Evolutionary conservation across 2,329 filamentous ascomycete species (phyloP), one percentile per base, ranked within the genome.

Genomic region (Triangularia verruculosa): DNA sequence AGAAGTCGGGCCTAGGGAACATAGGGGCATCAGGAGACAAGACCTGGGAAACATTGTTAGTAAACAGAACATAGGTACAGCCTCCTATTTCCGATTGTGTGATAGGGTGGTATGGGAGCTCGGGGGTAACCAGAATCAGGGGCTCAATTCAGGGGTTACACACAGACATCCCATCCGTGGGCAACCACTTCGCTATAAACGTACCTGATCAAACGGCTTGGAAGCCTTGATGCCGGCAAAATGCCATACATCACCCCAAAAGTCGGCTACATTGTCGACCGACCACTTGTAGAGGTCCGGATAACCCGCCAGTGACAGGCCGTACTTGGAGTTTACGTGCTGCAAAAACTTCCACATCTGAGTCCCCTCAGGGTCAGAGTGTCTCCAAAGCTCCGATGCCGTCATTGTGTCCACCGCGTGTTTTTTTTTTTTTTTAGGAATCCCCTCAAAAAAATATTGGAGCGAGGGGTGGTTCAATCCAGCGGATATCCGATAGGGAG

Each of bases 1-100:
- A 98, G 81, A 97, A 98, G 64, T 88, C 80, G 7, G 94, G 93
- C 24, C 92, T 88, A 24, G 94, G 94, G 71, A 93, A 98, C 83
- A 98, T 90, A 55, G 86, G 81, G 5, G 87, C 83, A 61, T 85
- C 77, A 47, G 83, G 74, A 24, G 90, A 85, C 17, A 97, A 79
- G 51, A 92, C 89, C 88, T 93, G 51, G n/a, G 59, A 27, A 52
- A 52, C 17, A 28, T 47, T 7, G 22, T 56, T 56, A 55, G 54
- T 9, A 24, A 52, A 20, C 32, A 7, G 3, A 20, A 4, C 12
- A 39, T 28, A 28, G 34, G 34, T n/a, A n/a, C n/a, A n/a, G n/a
- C n/a, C n/a, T n/a, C n/a, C n/a, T n/a, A n/a, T n/a, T n/a, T n/a
- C n/a, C n/a, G n/a, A n/a, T 47, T 47, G 3, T 20, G 39, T 47